Evolutionary conservation across 1,139 yeast genomes (phyloP).

Genomic region (Pichia sp.): DNA sequence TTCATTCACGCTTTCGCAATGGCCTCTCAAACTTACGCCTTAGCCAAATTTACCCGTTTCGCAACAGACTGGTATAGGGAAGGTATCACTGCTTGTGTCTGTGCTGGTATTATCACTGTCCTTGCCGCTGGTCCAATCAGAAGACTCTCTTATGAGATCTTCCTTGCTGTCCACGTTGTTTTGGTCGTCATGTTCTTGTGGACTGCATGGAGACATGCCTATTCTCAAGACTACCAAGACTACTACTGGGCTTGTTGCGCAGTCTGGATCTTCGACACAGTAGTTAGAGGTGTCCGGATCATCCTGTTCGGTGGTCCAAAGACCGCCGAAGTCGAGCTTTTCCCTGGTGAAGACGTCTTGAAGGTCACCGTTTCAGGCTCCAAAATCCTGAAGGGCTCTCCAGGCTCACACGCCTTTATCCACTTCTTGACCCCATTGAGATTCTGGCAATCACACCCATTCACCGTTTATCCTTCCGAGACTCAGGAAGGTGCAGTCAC

Average conservation of each 20-base stretch:
- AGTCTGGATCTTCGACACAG: constrained; percentile 62
- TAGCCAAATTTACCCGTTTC: constrained; percentile 43
- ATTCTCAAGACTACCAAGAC: constrained; percentile 41
- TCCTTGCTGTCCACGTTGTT: constrained; percentile 54
- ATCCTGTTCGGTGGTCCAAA: constrained; percentile 43
- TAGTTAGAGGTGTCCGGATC: constrained; percentile 49
- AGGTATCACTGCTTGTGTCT: constrained; percentile 51
- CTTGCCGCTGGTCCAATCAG: constrained; percentile 52
- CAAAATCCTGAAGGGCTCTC: constrained; percentile 33
- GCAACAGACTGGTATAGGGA: constrained; percentile 42
- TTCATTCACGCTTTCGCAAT: constrained; percentile 54
- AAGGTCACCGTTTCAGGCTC: constrained; percentile 38
- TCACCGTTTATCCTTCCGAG: constrained; percentile 31
- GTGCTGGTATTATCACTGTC: constrained; percentile 40
- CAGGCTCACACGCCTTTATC: constrained; percentile 54
- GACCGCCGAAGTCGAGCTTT: constrained; percentile 46
- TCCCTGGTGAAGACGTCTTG: constrained; percentile 36
- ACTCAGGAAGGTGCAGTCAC: constrained; percentile 26
- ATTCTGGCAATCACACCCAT: constrained; percentile 45
- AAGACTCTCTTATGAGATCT: constrained; percentile 57
- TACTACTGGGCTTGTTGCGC: constrained; percentile 55
- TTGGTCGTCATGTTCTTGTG: constrained; percentile 54
- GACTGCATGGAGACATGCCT: constrained; percentile 59
- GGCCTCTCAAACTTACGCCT: constrained; percentile 37
- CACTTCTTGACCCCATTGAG: constrained; percentile 38